Percentiles rank a stretch among this genome's conserved stretches.
Evolutionary conservation across 2,329 filamentous ascomycete genomes (phyloP).

Genomic region (Thyridium curvatum): DNA sequence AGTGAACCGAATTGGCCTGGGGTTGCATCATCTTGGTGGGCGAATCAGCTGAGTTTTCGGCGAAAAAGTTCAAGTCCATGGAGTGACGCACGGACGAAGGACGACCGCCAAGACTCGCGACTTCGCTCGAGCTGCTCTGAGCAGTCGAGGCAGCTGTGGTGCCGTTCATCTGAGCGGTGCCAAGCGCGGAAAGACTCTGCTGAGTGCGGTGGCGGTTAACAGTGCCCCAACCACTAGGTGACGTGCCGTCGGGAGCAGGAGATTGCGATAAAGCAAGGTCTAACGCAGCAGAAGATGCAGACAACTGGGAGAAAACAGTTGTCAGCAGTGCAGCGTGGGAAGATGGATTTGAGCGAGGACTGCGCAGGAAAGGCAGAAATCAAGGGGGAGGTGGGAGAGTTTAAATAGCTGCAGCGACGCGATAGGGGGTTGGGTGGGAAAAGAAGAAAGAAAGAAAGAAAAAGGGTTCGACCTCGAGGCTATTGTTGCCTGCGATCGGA

Average conservation of each 20-base stretch:
- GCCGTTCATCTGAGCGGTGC: slow-evolving; percentile 27
- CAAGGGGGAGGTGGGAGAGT: background rate
- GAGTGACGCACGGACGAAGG: slow-evolving; percentile 50
- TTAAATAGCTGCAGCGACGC: background rate
- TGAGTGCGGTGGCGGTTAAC: slow-evolving; percentile 64
- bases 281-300: slow-evolving; percentile 72
- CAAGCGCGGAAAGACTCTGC: slow-evolving; percentile 48
- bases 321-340: slow-evolving; percentile 7
- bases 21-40: slow-evolving; percentile 42
- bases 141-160: slow-evolving; percentile 25
- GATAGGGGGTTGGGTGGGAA: no score
- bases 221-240: slow-evolving; percentile 47
- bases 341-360: background rate
- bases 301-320: slow-evolving; percentile 47
- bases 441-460: background rate
- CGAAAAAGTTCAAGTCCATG: slow-evolving; percentile 37
- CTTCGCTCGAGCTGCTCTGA: slow-evolving; percentile 29
- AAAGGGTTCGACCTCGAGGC: background rate
- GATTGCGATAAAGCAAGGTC: slow-evolving; percentile 70
- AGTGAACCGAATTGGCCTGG: slow-evolving; percentile 31
- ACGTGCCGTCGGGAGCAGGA: slow-evolving; percentile 50
- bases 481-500: no score
- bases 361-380: background rate
- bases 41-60: slow-evolving; percentile 39
- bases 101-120: slow-evolving; percentile 39